A percentile compares a stretch with the other conserved stretches of the same genome.
Conservation (phyloP, 1,284 basidiomycete species). For the Puccinia triticina region DNA sequence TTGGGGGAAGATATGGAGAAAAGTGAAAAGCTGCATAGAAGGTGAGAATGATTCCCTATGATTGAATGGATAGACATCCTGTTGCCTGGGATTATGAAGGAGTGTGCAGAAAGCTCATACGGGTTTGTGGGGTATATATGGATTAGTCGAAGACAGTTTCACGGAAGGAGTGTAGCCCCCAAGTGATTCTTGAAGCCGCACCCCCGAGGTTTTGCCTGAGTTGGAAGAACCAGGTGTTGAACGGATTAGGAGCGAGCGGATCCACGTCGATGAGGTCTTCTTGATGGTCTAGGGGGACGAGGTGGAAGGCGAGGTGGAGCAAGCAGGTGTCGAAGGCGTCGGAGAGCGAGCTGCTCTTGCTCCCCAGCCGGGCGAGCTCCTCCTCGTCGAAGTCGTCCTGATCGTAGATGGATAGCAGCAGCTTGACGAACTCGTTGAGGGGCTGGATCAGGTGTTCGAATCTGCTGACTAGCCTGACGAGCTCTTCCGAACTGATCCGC, state of each 20-base stretch:
- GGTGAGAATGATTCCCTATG: too few species aligned
- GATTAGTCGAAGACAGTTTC: background rate
- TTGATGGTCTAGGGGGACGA: background rate
- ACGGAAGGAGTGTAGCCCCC: background rate
- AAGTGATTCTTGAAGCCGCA: background rate
- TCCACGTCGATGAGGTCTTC: background rate
- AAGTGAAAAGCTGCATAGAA: too few species aligned
- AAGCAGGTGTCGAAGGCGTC: background rate
- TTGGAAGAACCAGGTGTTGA: background rate
- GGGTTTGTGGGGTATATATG: too few species aligned
- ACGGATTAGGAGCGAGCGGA: background rate
- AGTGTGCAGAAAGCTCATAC: too few species aligned
- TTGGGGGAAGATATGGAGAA: too few species aligned
- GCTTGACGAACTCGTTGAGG: background rate
- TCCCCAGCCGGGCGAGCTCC: background rate
- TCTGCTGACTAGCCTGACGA: background rate
- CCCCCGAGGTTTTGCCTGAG: background rate
- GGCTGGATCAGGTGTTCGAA: background rate
- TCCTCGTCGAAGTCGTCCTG: background rate
- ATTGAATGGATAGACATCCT: too few species aligned
- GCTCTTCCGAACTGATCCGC: background rate
- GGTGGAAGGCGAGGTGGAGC: conserved; percentile 1
- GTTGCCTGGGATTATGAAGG: too few species aligned
- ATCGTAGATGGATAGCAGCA: background rate
- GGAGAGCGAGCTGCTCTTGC: background rate